phyloP scores from a whole-genome alignment of 2,329 filamentous ascomycete genomes.

The Arthrinium phaeospermum region DNA sequence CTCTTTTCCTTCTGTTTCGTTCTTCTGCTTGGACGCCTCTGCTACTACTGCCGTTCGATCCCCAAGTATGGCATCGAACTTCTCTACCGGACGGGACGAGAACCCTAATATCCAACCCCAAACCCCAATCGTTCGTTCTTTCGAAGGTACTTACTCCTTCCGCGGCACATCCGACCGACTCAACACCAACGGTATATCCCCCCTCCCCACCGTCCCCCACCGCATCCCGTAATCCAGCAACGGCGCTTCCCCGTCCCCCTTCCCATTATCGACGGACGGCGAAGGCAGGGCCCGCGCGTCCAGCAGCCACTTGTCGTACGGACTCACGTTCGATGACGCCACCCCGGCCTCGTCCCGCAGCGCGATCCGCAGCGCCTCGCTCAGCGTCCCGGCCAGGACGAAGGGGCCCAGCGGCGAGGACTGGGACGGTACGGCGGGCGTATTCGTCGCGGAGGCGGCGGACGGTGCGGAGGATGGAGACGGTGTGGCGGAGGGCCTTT shows the following conservation, averaged over 20 bases:
- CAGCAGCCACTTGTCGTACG: conserved; percentile 66
- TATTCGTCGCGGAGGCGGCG: not conserved
- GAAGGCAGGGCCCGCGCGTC: conserved; percentile 50
- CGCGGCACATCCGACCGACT: conserved; percentile 62
- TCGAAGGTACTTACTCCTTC: conserved; percentile 48
- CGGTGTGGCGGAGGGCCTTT: not conserved
- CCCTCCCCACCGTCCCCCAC: conserved; percentile 59
- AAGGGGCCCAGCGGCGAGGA: conserved; percentile 21
- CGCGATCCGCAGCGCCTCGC: conserved; percentile 41
- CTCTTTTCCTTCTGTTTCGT: not conserved
- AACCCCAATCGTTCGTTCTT: not conserved
- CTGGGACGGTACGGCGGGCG: not conserved
- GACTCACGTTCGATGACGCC: conserved; percentile 33
- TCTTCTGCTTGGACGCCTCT: not conserved
- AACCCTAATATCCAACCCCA: not conserved
- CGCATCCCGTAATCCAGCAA: conserved; percentile 52
- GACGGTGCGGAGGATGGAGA: not conserved
- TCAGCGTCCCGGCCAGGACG: conserved; percentile 48
- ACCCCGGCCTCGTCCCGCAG: conserved; percentile 38
- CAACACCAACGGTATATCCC: conserved; percentile 62
- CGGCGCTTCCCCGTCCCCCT: not conserved
- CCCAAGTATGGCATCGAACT: not conserved
- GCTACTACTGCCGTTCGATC: not conserved
- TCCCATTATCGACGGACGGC: conserved; percentile 28
- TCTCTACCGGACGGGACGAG: not conserved